A percentile compares a stretch with the other conserved stretches of the same genome.
These are phyloP conservation scores for Podosphaera fusca DNA, from an alignment of 2,329 filamentous ascomycete species.

Conservation along the genomic window DNA sequence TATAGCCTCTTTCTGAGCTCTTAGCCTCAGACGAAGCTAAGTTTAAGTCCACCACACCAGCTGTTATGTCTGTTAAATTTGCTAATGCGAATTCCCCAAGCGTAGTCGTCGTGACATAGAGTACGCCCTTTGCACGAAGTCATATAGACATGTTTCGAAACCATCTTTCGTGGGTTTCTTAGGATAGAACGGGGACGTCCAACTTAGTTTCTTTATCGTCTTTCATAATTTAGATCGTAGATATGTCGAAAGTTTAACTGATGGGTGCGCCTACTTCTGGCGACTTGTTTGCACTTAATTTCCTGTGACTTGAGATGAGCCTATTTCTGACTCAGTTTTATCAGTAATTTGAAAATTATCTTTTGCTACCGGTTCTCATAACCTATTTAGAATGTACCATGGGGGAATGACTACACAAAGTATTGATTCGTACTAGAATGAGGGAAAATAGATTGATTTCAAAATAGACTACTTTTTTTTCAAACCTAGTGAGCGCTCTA, in stretches of 20 bases:
- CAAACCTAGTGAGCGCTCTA: too few relatives aligned
- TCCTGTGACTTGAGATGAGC: background rate
- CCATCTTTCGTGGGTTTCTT: background rate
- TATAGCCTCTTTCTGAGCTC: background rate
- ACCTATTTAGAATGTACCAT: too few relatives aligned
- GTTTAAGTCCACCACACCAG: background rate
- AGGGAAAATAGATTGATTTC: too few relatives aligned
- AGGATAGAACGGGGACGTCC: background rate
- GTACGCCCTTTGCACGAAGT: background rate
- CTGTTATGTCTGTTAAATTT: background rate
- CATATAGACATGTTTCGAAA: background rate
- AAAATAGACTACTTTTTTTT: too few relatives aligned
- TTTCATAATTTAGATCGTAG: background rate
- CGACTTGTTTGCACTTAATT: background rate
- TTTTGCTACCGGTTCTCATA: too few relatives aligned
- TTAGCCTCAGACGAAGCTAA: background rate
- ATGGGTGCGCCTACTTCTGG: too few relatives aligned
- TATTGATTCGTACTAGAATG: too few relatives aligned
- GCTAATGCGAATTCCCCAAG: background rate
- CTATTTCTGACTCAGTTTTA: too few relatives aligned
- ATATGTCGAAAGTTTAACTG: too few relatives aligned
- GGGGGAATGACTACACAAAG: too few relatives aligned
- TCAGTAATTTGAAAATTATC: too few relatives aligned
- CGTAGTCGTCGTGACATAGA: background rate
- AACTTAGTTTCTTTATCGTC: background rate